A percentile compares a stretch with the other conserved stretches of the same genome.
Conservation (phyloP, 305 asterid genomes). For the Fraxinus sp. region DNA sequence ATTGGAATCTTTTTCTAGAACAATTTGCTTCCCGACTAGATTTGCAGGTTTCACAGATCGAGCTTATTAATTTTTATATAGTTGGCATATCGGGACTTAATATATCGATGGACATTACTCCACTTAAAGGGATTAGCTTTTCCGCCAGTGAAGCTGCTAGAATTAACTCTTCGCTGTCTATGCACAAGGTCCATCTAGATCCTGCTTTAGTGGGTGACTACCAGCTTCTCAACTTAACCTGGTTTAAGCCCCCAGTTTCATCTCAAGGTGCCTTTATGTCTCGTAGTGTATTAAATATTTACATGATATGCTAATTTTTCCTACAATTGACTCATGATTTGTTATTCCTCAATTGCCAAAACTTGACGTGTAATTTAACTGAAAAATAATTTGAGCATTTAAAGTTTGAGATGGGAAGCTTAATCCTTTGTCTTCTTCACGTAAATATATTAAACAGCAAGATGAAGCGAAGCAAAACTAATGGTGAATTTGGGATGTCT, state of each 20-base stretch:
- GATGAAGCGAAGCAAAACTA: not conserved
- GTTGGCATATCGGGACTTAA: constrained; percentile 75
- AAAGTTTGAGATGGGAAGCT: constrained; percentile 15
- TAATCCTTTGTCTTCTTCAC: not conserved
- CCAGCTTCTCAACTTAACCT: constrained; percentile 75
- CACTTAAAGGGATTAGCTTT: constrained; percentile 69
- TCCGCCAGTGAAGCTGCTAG: constrained; percentile 61
- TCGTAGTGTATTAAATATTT: constrained; percentile 3
- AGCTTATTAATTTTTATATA: constrained; percentile 84
- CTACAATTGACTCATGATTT: not conserved
- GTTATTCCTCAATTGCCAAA: not conserved
- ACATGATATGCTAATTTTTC: not conserved
- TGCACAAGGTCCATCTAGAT: constrained; percentile 62
- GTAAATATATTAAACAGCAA: not conserved
- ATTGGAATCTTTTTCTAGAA: constrained; percentile 73
- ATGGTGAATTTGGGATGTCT: not conserved
- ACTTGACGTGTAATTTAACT: not conserved
- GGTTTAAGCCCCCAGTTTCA: constrained; percentile 64
- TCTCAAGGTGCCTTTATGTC: constrained; percentile 61
- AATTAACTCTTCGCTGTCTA: constrained; percentile 64
- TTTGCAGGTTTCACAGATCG: constrained; percentile 77
- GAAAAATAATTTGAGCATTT: not conserved
- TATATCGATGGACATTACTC: constrained; percentile 93
- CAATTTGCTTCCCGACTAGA: constrained; percentile 78
- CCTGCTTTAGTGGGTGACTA: constrained; percentile 82